These are phyloP conservation scores for Fraxinus xanthoxyloides DNA, from an alignment of 305 asterid genomes.

Conservation along the genomic window DNA sequence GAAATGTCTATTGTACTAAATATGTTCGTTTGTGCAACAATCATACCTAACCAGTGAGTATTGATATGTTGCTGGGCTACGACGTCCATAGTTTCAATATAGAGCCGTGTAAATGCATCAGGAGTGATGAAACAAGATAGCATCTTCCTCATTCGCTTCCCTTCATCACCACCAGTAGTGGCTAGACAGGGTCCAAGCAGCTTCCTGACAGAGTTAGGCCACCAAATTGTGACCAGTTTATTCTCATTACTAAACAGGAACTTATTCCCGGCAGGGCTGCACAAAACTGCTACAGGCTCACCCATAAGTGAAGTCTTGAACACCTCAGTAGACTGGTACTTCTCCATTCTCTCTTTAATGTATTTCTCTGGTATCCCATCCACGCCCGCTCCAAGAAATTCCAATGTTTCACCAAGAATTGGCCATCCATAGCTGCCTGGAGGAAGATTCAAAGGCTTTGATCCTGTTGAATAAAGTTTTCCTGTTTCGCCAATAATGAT, in stretches of 20 bases:
- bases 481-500: background rate
- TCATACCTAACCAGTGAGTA: conserved; percentile 34
- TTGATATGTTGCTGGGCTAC: conserved; percentile 30
- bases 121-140: conserved; percentile 29
- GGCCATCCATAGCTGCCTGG: conserved; percentile 36
- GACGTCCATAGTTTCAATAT: conserved; percentile 28
- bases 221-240: conserved; percentile 34
- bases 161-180: conserved; percentile 27
- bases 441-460: conserved; percentile 20
- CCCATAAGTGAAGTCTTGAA: conserved; percentile 30
- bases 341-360: conserved; percentile 19
- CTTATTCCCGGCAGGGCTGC: conserved; percentile 28
- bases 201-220: conserved; percentile 33
- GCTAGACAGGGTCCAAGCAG: conserved; percentile 25
- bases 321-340: conserved; percentile 17
- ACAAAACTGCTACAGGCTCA: conserved; percentile 22
- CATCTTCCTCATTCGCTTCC: conserved; percentile 33
- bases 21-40: background rate
- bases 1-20: background rate
- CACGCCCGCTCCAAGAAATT: conserved; percentile 7
- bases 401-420: conserved; percentile 24
- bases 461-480: background rate
- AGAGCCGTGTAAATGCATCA: conserved; percentile 29
- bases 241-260: conserved; percentile 34
- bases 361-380: conserved; percentile 27